These are phyloP conservation scores for Fusarium bulbicola DNA, from an alignment of 2,329 filamentous ascomycete genomes.

Conservation along the genomic window DNA sequence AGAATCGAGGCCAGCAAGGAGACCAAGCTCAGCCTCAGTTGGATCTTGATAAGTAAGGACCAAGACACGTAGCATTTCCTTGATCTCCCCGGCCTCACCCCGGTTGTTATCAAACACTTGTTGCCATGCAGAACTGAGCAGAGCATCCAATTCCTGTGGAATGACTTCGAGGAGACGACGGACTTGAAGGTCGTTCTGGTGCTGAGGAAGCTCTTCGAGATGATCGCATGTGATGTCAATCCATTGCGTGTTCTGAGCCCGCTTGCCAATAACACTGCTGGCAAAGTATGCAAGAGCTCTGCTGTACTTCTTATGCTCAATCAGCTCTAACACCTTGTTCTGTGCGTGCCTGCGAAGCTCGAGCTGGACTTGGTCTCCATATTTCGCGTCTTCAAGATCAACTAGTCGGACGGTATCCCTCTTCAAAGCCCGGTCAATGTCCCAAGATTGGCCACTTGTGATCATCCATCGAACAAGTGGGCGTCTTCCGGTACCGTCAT, in stretches of 20 bases:
- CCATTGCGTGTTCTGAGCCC: slow-evolving; percentile 55
- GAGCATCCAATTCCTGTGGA: slow-evolving; percentile 50
- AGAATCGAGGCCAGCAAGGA: slow-evolving; percentile 49
- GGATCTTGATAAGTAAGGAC: slow-evolving; percentile 54
- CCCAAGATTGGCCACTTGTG: slow-evolving; percentile 46
- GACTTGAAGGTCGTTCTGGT: slow-evolving; percentile 51
- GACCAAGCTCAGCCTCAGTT: slow-evolving; percentile 48
- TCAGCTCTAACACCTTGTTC: slow-evolving; percentile 47
- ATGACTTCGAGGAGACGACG: slow-evolving; percentile 51
- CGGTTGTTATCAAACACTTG: slow-evolving; percentile 48
- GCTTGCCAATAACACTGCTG: slow-evolving; percentile 52
- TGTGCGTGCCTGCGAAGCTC: slow-evolving; percentile 44
- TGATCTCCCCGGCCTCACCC: slow-evolving; percentile 49
- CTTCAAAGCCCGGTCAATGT: slow-evolving; percentile 7
- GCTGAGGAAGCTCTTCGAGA: slow-evolving; percentile 50
- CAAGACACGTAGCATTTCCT: slow-evolving; percentile 53
- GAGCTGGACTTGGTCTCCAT: slow-evolving; percentile 26
- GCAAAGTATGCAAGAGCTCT: slow-evolving; percentile 54
- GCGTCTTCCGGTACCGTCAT: background rate
- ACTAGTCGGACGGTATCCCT: slow-evolving; percentile 13
- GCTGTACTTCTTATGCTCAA: slow-evolving; percentile 51
- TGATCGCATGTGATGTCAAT: slow-evolving; percentile 55
- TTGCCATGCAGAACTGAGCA: slow-evolving; percentile 51
- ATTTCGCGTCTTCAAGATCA: slow-evolving; percentile 33
- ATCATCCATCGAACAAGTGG: slow-evolving; percentile 50